Conservation (phyloP, 2,329 filamentous ascomycete species). For the Calonectria crousiana region DNA sequence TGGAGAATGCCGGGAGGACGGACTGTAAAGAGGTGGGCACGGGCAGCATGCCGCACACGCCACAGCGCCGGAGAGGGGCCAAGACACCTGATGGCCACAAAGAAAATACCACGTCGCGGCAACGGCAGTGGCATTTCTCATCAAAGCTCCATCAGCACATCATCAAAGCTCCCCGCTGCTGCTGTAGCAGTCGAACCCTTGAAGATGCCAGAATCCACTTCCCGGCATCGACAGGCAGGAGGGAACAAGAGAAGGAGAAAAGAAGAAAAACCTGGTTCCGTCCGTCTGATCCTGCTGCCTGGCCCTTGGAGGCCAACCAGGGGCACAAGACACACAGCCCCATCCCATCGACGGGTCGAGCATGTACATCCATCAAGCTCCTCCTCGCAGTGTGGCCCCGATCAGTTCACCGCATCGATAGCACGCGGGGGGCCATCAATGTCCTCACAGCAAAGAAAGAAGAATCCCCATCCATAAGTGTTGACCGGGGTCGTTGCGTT, state of each 20-base stretch:
- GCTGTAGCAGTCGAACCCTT: neutral
- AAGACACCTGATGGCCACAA: slow-evolving; percentile 8
- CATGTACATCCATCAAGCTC: neutral
- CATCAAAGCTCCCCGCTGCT: slow-evolving; percentile 4
- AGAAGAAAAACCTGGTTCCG: neutral
- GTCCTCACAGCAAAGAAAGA: neutral
- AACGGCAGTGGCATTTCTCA: neutral
- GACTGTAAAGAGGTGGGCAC: neutral
- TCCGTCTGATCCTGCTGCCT: slow-evolving; percentile 35
- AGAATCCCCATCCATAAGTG: neutral
- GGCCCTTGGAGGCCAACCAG: neutral
- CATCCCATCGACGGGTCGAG: slow-evolving; percentile 9
- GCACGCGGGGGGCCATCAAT: neutral
- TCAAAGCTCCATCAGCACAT: neutral
- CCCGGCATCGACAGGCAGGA: slow-evolving; percentile 11
- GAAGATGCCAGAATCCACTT: slow-evolving; percentile 17
- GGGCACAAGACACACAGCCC: slow-evolving; percentile 15
- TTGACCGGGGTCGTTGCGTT: neutral
- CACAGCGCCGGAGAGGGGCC: neutral
- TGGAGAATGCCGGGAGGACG: slow-evolving; percentile 12
- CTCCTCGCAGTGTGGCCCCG: neutral
- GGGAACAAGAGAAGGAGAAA: slow-evolving; percentile 8
- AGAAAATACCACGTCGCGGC: neutral
- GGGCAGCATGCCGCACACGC: slow-evolving; percentile 18
- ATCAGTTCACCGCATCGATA: slow-evolving; percentile 8